Evolutionary conservation across 768 basidiomycete species (phyloP).

Genomic region (Candolleomyces aberdarensis): DNA sequence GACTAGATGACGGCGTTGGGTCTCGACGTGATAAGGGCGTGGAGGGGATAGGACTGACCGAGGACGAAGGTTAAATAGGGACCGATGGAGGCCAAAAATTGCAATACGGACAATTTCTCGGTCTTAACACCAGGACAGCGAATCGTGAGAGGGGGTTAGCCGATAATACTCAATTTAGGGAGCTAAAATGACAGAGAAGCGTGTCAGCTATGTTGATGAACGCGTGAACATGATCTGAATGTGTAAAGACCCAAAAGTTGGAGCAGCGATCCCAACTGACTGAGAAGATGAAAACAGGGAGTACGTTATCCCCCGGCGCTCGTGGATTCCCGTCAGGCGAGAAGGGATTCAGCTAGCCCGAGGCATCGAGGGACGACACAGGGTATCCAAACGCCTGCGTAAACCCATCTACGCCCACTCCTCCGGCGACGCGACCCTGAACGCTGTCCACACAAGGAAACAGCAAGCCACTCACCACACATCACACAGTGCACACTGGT

Average conservation of each 20-base stretch:
- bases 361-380: too few relatives aligned
- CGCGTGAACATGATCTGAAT: conserved; percentile 5
- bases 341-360: too few relatives aligned
- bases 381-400: too few relatives aligned
- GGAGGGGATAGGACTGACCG: not conserved
- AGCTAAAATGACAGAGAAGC: conserved; percentile 18
- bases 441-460: too few relatives aligned
- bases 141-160: conserved; percentile 3
- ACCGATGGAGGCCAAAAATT: not conserved
- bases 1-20: not conserved
- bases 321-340: too few relatives aligned
- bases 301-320: too few relatives aligned
- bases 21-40: too few relatives aligned
- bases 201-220: not conserved
- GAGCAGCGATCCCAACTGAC: not conserved
- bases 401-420: too few relatives aligned
- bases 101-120: conserved; percentile 7
- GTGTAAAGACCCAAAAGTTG: not conserved
- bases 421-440: too few relatives aligned
- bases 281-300: not conserved
- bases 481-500: too few relatives aligned
- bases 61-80: conserved; percentile 4
- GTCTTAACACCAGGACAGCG: conserved; percentile 3
- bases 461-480: too few relatives aligned
- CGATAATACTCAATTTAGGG: conserved; percentile 1